These are phyloP conservation scores for Xylariales sp. DNA, from an alignment of 2,329 filamentous ascomycete genomes.

Conservation along the genomic window DNA sequence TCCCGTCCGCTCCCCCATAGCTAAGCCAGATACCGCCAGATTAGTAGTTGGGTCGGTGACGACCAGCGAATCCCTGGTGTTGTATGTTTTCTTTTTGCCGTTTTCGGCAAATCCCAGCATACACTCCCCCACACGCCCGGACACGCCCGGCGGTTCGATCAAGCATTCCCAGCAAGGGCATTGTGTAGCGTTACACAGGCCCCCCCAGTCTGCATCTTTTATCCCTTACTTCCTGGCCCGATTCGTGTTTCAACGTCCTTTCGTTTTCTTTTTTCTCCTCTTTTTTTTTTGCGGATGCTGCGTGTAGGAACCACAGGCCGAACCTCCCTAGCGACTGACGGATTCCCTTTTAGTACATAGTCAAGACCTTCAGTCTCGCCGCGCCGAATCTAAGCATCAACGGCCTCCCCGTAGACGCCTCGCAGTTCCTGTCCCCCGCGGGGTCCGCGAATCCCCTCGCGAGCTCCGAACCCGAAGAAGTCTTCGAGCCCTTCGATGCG, in stretches of 20 bases:
- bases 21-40: slow-evolving; percentile 49
- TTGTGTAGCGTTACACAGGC: not conserved
- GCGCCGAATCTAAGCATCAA: slow-evolving; percentile 72
- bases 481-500: slow-evolving; percentile 70
- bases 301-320: no score
- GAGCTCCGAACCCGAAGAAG: slow-evolving; percentile 51
- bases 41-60: slow-evolving; percentile 51
- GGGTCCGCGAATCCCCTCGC: slow-evolving; percentile 25
- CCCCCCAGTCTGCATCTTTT: not conserved
- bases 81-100: slow-evolving; percentile 47
- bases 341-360: slow-evolving; percentile 65
- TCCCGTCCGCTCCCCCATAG: slow-evolving; percentile 51
- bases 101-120: not conserved
- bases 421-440: slow-evolving; percentile 53
- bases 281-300: not conserved
- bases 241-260: slow-evolving; percentile 5
- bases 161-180: not conserved
- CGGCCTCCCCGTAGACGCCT: slow-evolving; percentile 63
- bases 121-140: not conserved
- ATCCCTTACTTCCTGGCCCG: not conserved
- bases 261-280: slow-evolving; percentile 9
- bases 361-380: slow-evolving; percentile 68
- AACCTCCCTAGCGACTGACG: slow-evolving; percentile 14
- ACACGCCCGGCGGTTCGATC: not conserved
- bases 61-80: slow-evolving; percentile 52